Evolutionary conservation across 371 early-diverging fungal species (phyloP).

Genomic region (Modicella reniformis): DNA sequence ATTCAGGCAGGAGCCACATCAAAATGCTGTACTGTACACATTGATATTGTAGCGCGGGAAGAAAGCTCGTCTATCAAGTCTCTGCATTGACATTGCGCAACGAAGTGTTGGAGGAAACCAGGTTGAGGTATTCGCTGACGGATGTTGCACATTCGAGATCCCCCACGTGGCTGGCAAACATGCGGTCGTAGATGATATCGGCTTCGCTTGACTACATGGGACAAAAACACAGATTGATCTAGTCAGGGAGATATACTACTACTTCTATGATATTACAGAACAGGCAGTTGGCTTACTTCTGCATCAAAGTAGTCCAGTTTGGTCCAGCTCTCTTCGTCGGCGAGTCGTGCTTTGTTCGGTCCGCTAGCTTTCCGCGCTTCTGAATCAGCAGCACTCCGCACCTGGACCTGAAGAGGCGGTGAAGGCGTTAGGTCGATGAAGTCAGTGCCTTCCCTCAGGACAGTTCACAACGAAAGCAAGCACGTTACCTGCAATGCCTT

Average conservation of each 20-base stretch:
- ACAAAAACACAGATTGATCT: neutral
- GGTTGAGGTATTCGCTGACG: conserved; percentile 55
- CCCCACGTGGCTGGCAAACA: conserved; percentile 58
- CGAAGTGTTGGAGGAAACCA: conserved; percentile 45
- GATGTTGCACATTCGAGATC: conserved; percentile 56
- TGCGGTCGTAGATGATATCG: conserved; percentile 57
- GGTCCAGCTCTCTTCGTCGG: conserved; percentile 85
- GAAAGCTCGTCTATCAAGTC: neutral
- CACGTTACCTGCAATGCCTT: conserved; percentile 65
- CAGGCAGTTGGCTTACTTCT: conserved; percentile 54
- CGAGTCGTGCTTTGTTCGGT: conserved; percentile 59
- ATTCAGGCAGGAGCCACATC: no score
- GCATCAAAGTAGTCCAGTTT: conserved; percentile 74
- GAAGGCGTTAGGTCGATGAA: neutral
- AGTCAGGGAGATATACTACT: neutral
- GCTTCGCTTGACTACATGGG: conserved; percentile 55
- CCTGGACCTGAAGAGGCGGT: conserved; percentile 31
- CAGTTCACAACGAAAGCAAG: neutral
- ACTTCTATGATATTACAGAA: neutral
- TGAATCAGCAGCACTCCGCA: conserved; percentile 52
- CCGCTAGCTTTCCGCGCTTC: conserved; percentile 41
- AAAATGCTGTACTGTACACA: neutral
- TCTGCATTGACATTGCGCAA: conserved; percentile 37
- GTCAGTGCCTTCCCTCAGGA: neutral
- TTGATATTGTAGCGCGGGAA: neutral